phyloP scores from a whole-genome alignment of 306 rosid genomes.

The Abrus precatorius region DNA sequence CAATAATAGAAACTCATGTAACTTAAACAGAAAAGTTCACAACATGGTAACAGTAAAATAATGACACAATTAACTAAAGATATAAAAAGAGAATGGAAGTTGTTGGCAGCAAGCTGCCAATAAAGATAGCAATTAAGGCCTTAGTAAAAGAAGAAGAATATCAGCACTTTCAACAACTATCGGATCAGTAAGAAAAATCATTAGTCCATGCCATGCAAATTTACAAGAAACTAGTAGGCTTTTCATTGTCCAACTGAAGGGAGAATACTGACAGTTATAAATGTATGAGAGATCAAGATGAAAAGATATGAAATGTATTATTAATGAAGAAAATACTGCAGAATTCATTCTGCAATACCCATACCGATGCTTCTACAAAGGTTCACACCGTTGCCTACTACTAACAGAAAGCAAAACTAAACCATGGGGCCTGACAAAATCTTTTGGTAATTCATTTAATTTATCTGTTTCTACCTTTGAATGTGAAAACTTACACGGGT shows the following conservation, averaged over 20 bases:
- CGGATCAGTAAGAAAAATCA: constrained; percentile 27
- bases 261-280: background rate
- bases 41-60: constrained; percentile 16
- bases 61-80: constrained; percentile 16
- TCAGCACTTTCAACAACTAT: constrained; percentile 23
- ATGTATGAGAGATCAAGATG: no score
- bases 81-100: constrained; percentile 23
- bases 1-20: constrained; percentile 38
- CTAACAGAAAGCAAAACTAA: no score
- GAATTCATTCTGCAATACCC: no score
- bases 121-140: constrained; percentile 12
- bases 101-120: constrained; percentile 20
- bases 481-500: no score
- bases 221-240: constrained; percentile 33
- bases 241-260: constrained; percentile 4
- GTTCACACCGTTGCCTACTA: no score
- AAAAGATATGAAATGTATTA: no score
- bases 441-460: background rate
- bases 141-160: constrained; percentile 29
- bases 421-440: no score
- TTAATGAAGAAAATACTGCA: no score
- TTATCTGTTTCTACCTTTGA: constrained; percentile 11
- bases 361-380: no score
- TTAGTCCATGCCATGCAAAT: constrained; percentile 21
- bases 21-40: constrained; percentile 43